Evolutionary conservation across 2,329 filamentous ascomycete genomes (phyloP), one percentile per base, ranked within the genome.

Genomic region (Arthrobotrys conoides): DNA sequence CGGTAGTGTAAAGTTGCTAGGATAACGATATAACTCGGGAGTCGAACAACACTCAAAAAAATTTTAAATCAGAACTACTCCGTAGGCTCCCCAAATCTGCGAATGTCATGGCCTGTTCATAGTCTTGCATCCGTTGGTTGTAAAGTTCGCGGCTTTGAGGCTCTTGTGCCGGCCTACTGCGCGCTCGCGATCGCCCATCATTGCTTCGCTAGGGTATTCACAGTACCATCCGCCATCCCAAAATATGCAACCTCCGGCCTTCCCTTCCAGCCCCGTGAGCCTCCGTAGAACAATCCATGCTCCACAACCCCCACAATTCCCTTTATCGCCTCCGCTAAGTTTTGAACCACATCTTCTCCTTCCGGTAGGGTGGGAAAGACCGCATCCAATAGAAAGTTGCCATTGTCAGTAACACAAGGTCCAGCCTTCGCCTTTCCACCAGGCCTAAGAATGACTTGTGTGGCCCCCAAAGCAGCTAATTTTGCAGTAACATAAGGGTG

Each of bases 241-340:
- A 98, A 99, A 86, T 98, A 99, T 24, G 93, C 94, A 30, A 94
- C 94, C 12, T 97, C 88, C 0, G 96, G 96, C 86, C 95, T 97
- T 86, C 97, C 93, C 0, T 93, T 94, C 59, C 92, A 91, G 59
- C 90, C 85, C 68, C 88, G 86, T 82, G 87, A 85, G 80, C 90
- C 87, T 75, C 88, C 86, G 69, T 90, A 89, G 86, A 99, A 99
- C 55, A 99, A 88, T 14, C 96, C 96, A 30, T 96, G 94, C 83
- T 97, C 96, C 67, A 97, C 87, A 8, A 99, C 93, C 63, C 96
- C 96, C 0, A 92, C 91, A 80, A 97, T 92, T 81, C 88, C 87
- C 84, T 96, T 93, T 83, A 98, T 91, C 82, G 89, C 88, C 80
- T 88, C 87, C 6, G 93, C 91, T 63, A 99, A 87, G 41, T 87